These are phyloP conservation scores for Sutorius eximius DNA, from an alignment of 1,284 basidiomycete species.

Conservation along the genomic window DNA sequence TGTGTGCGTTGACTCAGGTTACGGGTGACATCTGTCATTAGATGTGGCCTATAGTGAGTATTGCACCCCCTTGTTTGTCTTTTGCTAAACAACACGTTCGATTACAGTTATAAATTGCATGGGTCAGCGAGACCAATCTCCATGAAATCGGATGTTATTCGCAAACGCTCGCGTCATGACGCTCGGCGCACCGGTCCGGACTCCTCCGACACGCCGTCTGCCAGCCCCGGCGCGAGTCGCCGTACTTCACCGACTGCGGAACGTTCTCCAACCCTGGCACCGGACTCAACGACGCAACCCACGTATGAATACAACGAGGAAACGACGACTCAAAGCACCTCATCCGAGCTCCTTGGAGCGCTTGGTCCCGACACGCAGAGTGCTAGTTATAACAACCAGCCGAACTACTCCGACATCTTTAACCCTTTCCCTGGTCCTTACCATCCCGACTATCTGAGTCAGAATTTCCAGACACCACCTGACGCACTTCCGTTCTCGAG, in stretches of 20 bases:
- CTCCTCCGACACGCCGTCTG: constrained; percentile 46
- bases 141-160: constrained; percentile 84
- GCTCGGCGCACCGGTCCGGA: constrained; percentile 53
- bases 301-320: constrained; percentile 44
- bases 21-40: constrained; percentile 15
- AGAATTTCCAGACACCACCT: constrained; percentile 43
- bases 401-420: constrained; percentile 28
- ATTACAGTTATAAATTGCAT: constrained; percentile 70
- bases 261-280: constrained; percentile 61
- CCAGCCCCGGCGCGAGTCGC: constrained; percentile 69
- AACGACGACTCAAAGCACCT: constrained; percentile 43
- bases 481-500: constrained; percentile 53
- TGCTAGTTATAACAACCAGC: constrained; percentile 33
- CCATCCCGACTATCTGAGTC: constrained; percentile 64
- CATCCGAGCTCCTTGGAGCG: constrained; percentile 63
- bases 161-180: constrained; percentile 77
- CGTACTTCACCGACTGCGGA: constrained; percentile 65
- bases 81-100: constrained; percentile 13
- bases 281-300: constrained; percentile 60
- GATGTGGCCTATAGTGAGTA: constrained; percentile 56
- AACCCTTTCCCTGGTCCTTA: constrained; percentile 65
- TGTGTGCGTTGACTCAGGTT: constrained; percentile 12
- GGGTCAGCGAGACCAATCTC: constrained; percentile 79
- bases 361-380: constrained; percentile 48
- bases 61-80: constrained; percentile 8